phyloP scores from a whole-genome alignment of 352 stramenopile genomes.

The Globisporangium nunn region DNA sequence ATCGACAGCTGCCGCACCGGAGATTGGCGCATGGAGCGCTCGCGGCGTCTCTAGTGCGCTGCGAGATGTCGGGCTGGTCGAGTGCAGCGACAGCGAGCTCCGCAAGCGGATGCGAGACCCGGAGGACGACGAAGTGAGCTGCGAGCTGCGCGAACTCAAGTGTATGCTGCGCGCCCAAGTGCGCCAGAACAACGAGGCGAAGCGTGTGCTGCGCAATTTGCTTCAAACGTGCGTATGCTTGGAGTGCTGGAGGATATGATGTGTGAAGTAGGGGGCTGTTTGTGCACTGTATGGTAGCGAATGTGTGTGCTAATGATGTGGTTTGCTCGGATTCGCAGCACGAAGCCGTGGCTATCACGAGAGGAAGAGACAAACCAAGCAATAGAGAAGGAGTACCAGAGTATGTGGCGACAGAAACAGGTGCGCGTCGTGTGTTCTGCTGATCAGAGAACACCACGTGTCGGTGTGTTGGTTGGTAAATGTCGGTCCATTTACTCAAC shows the following conservation, averaged over 20 bases:
- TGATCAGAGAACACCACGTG: background rate
- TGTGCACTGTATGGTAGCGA: background rate
- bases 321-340: constrained; percentile 18
- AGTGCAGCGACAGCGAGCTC: constrained; percentile 24
- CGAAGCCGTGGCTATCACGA: constrained; percentile 56
- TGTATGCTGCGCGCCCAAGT: constrained; percentile 29
- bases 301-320: background rate
- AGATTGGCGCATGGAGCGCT: constrained; percentile 17
- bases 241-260: background rate
- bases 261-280: background rate
- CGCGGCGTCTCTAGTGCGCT: constrained; percentile 23
- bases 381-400: constrained; percentile 47
- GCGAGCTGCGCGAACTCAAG: constrained; percentile 55
- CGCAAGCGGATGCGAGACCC: constrained; percentile 17
- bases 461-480: background rate
- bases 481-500: background rate
- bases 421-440: constrained; percentile 13
- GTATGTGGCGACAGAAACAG: constrained; percentile 62
- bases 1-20: background rate
- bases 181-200: constrained; percentile 49
- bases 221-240: constrained; percentile 37
- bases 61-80: constrained; percentile 41
- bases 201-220: constrained; percentile 42
- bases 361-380: constrained; percentile 36
- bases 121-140: constrained; percentile 55